Percentiles rank a stretch among this genome's conserved stretches.
phyloP scores from a whole-genome alignment of 2,329 filamentous ascomycete genomes.

The Polytolypa hystricis region DNA sequence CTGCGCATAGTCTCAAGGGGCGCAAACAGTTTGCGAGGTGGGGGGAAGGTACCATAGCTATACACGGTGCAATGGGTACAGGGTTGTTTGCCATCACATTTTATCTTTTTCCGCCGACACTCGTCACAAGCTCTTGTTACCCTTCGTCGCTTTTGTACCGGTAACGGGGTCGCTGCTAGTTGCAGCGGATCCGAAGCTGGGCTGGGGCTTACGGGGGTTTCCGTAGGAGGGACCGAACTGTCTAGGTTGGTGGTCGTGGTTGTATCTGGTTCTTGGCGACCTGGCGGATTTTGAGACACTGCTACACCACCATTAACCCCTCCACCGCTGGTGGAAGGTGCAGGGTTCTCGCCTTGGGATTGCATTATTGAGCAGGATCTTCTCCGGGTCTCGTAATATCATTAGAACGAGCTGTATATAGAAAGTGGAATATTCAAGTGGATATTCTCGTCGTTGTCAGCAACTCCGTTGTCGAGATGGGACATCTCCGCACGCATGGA shows the following conservation, averaged over 20 bases:
- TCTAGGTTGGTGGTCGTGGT: no score
- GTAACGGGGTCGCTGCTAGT: constrained; percentile 29
- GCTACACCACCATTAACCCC: no score
- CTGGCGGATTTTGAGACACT: no score
- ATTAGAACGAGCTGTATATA: constrained; percentile 8
- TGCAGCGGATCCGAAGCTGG: constrained; percentile 18
- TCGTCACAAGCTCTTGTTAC: constrained; percentile 75
- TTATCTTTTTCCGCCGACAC: constrained; percentile 76
- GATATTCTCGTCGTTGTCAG: constrained; percentile 11
- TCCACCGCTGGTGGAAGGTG: background rate
- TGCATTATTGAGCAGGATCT: constrained; percentile 8
- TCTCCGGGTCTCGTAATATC: constrained; percentile 4
- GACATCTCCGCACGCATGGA: constrained; percentile 11
- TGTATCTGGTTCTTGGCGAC: no score
- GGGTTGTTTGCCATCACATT: constrained; percentile 75
- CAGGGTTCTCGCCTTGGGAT: constrained; percentile 7
- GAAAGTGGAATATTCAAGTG: background rate
- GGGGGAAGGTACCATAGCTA: constrained; percentile 71
- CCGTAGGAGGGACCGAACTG: no score
- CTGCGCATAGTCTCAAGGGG: background rate
- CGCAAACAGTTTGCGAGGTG: constrained; percentile 1
- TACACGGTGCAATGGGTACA: constrained; percentile 97
- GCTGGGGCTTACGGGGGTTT: constrained; percentile 1
- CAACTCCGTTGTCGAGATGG: constrained; percentile 6
- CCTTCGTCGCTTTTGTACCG: constrained; percentile 63